Evolutionary conservation across 148 eudicot species (phyloP).

Genomic region (Amaranthus hypochondriacus): DNA sequence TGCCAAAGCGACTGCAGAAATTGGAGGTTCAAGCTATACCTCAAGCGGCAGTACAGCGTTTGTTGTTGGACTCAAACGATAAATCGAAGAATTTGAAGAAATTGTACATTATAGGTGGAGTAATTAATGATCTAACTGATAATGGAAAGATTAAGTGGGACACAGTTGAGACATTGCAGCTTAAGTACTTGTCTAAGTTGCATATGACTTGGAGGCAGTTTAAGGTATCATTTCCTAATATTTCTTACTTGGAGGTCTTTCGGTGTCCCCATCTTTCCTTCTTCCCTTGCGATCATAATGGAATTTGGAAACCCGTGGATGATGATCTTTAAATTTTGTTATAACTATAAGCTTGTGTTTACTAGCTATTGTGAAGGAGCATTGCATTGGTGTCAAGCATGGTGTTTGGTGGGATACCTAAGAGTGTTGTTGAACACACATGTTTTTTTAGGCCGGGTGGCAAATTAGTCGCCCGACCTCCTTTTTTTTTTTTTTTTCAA

Average conservation of each 20-base stretch:
- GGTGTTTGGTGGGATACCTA: too few species aligned
- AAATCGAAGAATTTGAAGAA: constrained; percentile 21
- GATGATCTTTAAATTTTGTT: too few species aligned
- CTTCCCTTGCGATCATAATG: constrained; percentile 31
- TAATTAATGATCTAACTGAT: constrained; percentile 20
- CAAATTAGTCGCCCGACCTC: too few species aligned
- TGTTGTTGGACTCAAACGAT: constrained; percentile 21
- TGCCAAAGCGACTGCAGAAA: constrained; percentile 28
- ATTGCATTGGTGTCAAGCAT: too few species aligned
- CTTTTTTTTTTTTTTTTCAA: too few species aligned
- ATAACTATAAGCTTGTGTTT: too few species aligned
- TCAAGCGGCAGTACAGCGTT: neutral
- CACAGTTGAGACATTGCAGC: constrained; percentile 25
- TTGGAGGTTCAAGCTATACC: constrained; percentile 42
- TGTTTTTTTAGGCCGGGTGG: too few species aligned
- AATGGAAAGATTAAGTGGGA: constrained; percentile 16
- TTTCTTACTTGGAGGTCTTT: constrained; percentile 32
- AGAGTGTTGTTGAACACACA: too few species aligned
- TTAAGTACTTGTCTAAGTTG: constrained; percentile 27
- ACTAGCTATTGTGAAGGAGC: too few species aligned
- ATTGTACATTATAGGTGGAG: constrained; percentile 47
- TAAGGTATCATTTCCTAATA: constrained; percentile 15
- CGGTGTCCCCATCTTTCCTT: constrained; percentile 29
- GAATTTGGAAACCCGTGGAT: constrained; percentile 25
- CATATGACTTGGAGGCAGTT: constrained; percentile 24